Evolutionary conservation across 2,329 filamentous ascomycete species (phyloP), one percentile per base, ranked within the genome.

Genomic region (Epichloe baconii): DNA sequence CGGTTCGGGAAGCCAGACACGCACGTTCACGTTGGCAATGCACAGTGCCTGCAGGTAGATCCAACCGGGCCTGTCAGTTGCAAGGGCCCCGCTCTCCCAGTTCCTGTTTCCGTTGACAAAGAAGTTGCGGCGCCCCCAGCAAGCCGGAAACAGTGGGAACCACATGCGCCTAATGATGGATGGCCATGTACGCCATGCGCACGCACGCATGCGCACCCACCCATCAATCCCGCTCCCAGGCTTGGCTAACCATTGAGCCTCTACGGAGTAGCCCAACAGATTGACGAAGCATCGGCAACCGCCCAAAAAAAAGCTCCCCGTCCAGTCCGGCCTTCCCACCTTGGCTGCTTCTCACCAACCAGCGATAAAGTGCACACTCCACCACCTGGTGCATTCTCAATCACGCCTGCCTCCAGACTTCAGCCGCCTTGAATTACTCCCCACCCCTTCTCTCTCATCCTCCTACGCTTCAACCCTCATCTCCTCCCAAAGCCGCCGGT

Each of bases 231-330:
- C 45, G 37, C 14, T 48, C 38, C 37, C 38, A 38, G 42, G 46
- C 50, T 42, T 40, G 34, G 41, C 46, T 44, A 19, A 43, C 21
- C 26, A 49, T 46, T 53, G 45, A 51, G 43, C 34, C 45, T 51
- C 52, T 54, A 31, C 8, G 26, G 10, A 11, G 26, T 31, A 47
- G 40, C 50, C 52, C 50, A 54, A 54, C 52, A 54, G 52, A 52
- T 50, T 52, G 43, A 48, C 51, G 52, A 45, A 37, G 48, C 36
- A 53, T 53, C 48, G 52, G 47, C 48, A 51, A 50, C 34, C 40
- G n/a, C 34, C 19, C 36, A 26, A 48, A 53, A 53, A 44, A 44
- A 43, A 42, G 35, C 44, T 42, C 31, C 35, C 46, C 40, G 36
- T 48, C 37, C 14, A 34, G 23, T 26, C 23, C 19, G 36, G n/a